These are phyloP conservation scores for Termitomyces sp. DNA, from an alignment of 768 basidiomycete genomes.

Conservation along the genomic window DNA sequence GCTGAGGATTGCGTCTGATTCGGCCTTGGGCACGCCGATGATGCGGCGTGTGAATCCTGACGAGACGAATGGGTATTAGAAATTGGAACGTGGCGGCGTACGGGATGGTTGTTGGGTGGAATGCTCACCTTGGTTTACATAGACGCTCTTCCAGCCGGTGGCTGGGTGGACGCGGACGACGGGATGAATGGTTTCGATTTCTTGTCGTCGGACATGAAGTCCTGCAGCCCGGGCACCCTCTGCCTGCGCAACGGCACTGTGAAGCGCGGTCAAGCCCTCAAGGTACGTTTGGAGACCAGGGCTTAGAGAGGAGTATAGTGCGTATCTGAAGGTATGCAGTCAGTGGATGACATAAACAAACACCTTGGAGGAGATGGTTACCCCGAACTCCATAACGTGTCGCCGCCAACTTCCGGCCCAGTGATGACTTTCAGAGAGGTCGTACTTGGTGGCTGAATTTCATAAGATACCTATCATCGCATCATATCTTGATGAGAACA, in stretches of 20 bases:
- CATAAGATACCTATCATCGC: constrained; percentile 52
- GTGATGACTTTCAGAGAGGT: constrained; percentile 75
- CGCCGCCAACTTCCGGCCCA: constrained; percentile 66
- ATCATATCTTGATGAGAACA: background rate
- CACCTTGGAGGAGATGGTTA: constrained; percentile 20
- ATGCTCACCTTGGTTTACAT: constrained; percentile 62
- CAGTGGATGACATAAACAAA: background rate
- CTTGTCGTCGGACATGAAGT: constrained; percentile 61
- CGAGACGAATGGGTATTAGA: background rate
- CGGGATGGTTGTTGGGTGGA: background rate
- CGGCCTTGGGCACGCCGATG: constrained; percentile 72
- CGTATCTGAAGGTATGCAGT: constrained; percentile 42
- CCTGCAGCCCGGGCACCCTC: constrained; percentile 68
- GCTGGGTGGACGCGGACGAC: constrained; percentile 80
- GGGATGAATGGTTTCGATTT: constrained; percentile 69
- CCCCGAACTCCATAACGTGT: constrained; percentile 81
- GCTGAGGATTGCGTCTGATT: constrained; percentile 66
- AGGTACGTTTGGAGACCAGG: constrained; percentile 70
- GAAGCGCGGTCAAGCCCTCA: constrained; percentile 66
- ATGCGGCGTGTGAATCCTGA: constrained; percentile 77
- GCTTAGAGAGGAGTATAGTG: constrained; percentile 80
- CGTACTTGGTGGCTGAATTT: constrained; percentile 73
- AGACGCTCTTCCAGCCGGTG: constrained; percentile 81
- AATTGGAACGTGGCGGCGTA: background rate
- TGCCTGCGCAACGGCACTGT: constrained; percentile 74